Evolutionary conservation across 192 early-diverging fungal genomes (phyloP), one percentile per base, ranked within the genome.

Genomic region (Coemansia erecta): DNA sequence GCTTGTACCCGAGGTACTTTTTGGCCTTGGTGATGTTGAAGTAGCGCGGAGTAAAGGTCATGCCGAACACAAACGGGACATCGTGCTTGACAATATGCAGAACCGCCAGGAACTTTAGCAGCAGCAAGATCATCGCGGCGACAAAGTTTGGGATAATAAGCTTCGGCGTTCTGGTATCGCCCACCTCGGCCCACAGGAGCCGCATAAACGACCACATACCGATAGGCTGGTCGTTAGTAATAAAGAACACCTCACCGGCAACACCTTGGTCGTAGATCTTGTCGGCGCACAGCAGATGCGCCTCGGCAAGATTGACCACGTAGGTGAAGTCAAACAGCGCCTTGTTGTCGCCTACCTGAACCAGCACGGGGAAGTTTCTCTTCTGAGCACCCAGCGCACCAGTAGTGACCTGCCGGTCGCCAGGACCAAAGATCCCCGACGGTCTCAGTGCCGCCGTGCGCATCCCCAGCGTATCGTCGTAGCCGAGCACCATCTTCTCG

Each of bases 291-390:
- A 94, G 77, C 11, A 96, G 65, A 69, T 98, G 95, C 12, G 92
- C 87, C 55, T 95, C 91, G 8, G 92, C 92, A n/a, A 90, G 87
- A 59, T 98, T 98, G 64, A 85, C 92, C 7, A 98, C 95, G 63
- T 94, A 94, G 10, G 95, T 96, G 68, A 85, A 93, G 61, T 98
- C 95, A 70, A 94, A 89, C 39, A 94, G 64, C 37, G 84, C 85
- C 0, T 74, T 82, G 81, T 94, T 95, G 64, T 86, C 69, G 18
- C 95, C 95, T 53, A 98, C 86, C 77, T 92, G 91, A 57, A 93
- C 80, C 45, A 83, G 46, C 18, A 81, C 74, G 9, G 73, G 74
- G 60, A 79, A 79, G 79, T 74, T 87, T 73, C 22, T 84, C 79
- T 67, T 59, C 66, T 83, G 79, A 1, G 90, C 87, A 64, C 78